phyloP scores from a whole-genome alignment of 345 rosid species.

The Aquilaria malaccensis region DNA sequence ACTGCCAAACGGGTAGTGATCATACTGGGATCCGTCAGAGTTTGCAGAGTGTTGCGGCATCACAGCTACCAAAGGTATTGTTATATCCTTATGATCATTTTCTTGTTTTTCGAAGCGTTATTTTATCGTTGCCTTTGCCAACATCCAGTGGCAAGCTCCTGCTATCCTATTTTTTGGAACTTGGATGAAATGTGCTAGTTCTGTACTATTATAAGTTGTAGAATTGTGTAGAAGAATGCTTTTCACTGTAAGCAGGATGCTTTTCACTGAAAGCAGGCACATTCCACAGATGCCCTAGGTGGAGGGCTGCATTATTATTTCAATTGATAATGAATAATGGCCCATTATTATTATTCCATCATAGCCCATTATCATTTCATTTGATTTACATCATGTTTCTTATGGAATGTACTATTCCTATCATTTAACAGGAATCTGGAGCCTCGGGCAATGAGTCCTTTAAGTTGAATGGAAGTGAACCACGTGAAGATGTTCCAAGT shows the following conservation, averaged over 20 bases:
- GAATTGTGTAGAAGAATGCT: too few species aligned
- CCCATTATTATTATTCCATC: too few species aligned
- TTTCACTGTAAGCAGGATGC: too few species aligned
- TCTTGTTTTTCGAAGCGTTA: constrained; percentile 2
- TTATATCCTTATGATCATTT: not conserved
- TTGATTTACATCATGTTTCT: too few species aligned
- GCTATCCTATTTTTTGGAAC: too few species aligned
- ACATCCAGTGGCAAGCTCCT: not conserved
- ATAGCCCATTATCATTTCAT: too few species aligned
- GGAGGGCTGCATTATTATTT: too few species aligned
- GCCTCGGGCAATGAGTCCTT: constrained; percentile 35
- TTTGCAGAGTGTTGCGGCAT: constrained; percentile 30
- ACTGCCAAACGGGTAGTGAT: constrained; percentile 34
- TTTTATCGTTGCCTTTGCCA: not conserved
- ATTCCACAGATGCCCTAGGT: too few species aligned
- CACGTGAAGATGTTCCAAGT: constrained; percentile 56
- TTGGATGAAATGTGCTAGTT: not conserved
- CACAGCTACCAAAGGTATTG: constrained; percentile 50
- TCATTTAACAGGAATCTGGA: constrained; percentile 51
- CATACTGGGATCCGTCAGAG: constrained; percentile 25
- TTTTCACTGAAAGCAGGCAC: too few species aligned
- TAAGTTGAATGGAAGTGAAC: constrained; percentile 58
- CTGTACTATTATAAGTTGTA: too few species aligned
- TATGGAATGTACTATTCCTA: too few species aligned
- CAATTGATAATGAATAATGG: too few species aligned